These are phyloP conservation scores for Claviceps fusiformis DNA, from an alignment of 2,329 filamentous ascomycete genomes.

Conservation along the genomic window DNA sequence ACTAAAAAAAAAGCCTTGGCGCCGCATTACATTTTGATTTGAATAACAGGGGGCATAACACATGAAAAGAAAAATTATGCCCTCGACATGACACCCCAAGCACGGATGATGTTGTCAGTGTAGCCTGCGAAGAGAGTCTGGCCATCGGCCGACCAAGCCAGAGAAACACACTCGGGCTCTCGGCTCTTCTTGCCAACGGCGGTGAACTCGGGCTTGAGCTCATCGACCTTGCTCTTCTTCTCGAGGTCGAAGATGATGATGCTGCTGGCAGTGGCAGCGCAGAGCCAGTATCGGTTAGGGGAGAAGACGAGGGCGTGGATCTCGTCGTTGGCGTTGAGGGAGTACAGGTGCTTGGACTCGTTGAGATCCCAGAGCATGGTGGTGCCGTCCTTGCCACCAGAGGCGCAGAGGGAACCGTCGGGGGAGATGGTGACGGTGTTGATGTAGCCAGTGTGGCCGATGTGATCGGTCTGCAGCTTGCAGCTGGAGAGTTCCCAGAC, in stretches of 20 bases:
- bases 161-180: conserved; percentile 92
- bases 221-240: conserved; percentile 99
- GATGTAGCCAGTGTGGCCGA: conserved; percentile 98
- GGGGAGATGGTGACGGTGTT: conserved; percentile 99
- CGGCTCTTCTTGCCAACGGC: conserved; percentile 98
- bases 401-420: conserved; percentile 96
- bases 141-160: conserved; percentile 96
- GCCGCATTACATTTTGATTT: conserved; percentile 2
- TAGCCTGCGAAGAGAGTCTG: conserved; percentile 99
- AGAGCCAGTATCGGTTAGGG: conserved; percentile 99
- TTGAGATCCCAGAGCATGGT: conserved; percentile 99
- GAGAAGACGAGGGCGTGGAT: conserved; percentile 99
- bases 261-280: conserved; percentile 89
- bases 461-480: conserved; percentile 99
- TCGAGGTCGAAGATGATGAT: conserved; percentile 99
- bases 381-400: conserved; percentile 98
- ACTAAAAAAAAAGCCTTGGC: background rate
- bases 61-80: conserved; percentile 39
- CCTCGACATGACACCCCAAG: conserved; percentile 95
- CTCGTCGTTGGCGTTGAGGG: conserved; percentile 97
- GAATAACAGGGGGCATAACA: conserved; percentile 4
- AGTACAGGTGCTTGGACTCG: conserved; percentile 99
- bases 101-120: conserved; percentile 98
- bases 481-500: conserved; percentile 99
- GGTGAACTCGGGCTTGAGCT: conserved; percentile 97